A percentile compares a stretch with the other conserved stretches of the same genome.
Conservation (phyloP, 2,329 filamentous ascomycete genomes). For the Cladophialophora carrionii region DNA sequence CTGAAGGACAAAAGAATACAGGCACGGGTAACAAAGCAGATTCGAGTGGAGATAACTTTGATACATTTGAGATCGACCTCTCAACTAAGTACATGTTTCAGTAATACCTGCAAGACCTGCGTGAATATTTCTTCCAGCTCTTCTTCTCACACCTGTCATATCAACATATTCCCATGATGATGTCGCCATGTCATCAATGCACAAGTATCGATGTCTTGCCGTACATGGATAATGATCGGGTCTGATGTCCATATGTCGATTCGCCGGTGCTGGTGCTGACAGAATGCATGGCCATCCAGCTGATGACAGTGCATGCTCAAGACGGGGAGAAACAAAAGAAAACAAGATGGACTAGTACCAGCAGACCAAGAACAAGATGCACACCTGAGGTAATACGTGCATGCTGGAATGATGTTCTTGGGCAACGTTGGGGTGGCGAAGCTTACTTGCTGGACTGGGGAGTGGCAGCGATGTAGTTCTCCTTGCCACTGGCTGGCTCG, state of each 20-base stretch:
- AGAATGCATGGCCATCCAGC: conserved; percentile 21
- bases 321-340: conserved; percentile 32
- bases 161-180: conserved; percentile 21
- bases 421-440: conserved; percentile 10
- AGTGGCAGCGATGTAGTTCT: conserved; percentile 44
- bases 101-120: conserved; percentile 23
- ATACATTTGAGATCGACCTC: conserved; percentile 17
- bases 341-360: conserved; percentile 28
- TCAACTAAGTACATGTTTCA: conserved; percentile 18
- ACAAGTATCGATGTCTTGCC: conserved; percentile 24
- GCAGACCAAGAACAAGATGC: conserved; percentile 31
- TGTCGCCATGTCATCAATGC: conserved; percentile 27
- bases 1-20: not conserved
- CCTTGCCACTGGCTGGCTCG: conserved; percentile 47
- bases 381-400: conserved; percentile 28
- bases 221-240: conserved; percentile 22
- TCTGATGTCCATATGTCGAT: conserved; percentile 17
- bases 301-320: conserved; percentile 27
- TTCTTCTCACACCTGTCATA: conserved; percentile 20
- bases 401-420: conserved; percentile 26
- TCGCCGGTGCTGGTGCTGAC: conserved; percentile 5
- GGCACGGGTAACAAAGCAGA: not conserved
- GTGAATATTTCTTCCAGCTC: conserved; percentile 20
- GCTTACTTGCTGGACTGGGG: conserved; percentile 39
- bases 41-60: conserved; percentile 4